These are phyloP conservation scores for Venturia oleaginea DNA, from an alignment of 2,329 filamentous ascomycete genomes.

Conservation along the genomic window DNA sequence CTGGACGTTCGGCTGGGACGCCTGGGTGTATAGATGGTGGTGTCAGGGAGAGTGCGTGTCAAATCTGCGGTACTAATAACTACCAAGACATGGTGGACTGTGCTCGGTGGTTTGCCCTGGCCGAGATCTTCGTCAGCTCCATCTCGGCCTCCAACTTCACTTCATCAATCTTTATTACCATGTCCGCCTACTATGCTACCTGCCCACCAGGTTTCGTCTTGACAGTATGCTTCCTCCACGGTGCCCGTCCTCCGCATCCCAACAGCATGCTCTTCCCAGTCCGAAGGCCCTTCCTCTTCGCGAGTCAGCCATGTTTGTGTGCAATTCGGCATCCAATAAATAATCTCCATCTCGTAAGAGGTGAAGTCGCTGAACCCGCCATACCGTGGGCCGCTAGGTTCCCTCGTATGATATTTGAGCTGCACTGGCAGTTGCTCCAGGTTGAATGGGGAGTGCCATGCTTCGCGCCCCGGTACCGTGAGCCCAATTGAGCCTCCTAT, in stretches of 20 bases:
- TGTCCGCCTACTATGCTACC: background rate
- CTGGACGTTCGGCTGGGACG: background rate
- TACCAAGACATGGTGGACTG: background rate
- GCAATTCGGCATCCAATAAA: background rate
- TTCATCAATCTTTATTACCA: constrained; percentile 11
- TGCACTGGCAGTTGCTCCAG: background rate
- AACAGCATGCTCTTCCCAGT: background rate
- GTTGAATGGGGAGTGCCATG: constrained; percentile 1
- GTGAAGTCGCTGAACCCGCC: background rate
- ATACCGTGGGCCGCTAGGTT: background rate
- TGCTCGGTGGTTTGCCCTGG: background rate
- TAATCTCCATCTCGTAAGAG: background rate
- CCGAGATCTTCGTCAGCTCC: background rate
- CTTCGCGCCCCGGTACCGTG: background rate
- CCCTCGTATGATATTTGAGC: background rate
- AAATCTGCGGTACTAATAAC: too few species aligned
- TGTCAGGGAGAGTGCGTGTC: constrained; percentile 4
- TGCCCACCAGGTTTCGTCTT: constrained; percentile 7
- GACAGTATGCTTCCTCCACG: background rate
- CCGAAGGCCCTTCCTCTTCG: constrained; percentile 8
- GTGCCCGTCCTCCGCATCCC: background rate
- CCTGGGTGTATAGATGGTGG: background rate
- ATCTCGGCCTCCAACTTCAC: background rate
- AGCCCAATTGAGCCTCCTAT: background rate
- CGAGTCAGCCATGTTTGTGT: background rate